Evolutionary conservation across 805 yeast genomes (phyloP).

Genomic region (Candida manassasensis): DNA sequence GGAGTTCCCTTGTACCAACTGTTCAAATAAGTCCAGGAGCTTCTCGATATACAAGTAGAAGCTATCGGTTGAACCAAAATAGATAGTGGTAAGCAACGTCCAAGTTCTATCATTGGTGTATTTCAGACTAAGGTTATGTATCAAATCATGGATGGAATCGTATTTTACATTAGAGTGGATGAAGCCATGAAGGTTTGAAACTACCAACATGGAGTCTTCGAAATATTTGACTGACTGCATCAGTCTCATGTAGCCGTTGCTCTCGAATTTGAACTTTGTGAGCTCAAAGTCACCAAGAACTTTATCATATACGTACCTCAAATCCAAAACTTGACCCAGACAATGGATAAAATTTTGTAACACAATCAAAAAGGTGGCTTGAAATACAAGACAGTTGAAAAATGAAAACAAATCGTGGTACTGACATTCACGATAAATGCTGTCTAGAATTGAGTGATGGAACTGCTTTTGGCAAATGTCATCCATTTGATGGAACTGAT

Average conservation of each 20-base stretch:
- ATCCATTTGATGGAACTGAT: constrained; percentile 19
- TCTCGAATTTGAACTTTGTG: constrained; percentile 12
- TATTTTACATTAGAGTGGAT: background rate
- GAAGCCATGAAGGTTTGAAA: background rate
- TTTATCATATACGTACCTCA: constrained; percentile 9
- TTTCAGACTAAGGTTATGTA: constrained; percentile 6
- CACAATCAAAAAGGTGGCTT: constrained; percentile 17
- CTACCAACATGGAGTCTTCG: constrained; percentile 1
- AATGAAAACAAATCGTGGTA: constrained; percentile 11
- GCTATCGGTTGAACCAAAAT: constrained; percentile 24
- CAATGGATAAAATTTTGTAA: constrained; percentile 11
- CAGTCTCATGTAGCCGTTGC: constrained; percentile 5
- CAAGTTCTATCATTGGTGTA: constrained; percentile 6
- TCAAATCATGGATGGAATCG: constrained; percentile 7
- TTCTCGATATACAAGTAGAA: constrained; percentile 17
- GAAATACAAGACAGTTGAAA: constrained; percentile 15
- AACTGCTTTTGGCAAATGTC: constrained; percentile 2
- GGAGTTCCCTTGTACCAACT: constrained; percentile 9
- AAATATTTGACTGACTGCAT: background rate
- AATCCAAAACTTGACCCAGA: constrained; percentile 9
- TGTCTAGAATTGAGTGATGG: background rate
- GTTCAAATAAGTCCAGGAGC: constrained; percentile 20
- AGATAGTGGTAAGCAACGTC: constrained; percentile 15
- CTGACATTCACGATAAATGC: constrained; percentile 5
- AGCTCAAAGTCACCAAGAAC: constrained; percentile 11